Base-by-base conservation (phyloP, 768 basidiomycete genomes). In the Cantharellus cinnabarinus region DNA sequence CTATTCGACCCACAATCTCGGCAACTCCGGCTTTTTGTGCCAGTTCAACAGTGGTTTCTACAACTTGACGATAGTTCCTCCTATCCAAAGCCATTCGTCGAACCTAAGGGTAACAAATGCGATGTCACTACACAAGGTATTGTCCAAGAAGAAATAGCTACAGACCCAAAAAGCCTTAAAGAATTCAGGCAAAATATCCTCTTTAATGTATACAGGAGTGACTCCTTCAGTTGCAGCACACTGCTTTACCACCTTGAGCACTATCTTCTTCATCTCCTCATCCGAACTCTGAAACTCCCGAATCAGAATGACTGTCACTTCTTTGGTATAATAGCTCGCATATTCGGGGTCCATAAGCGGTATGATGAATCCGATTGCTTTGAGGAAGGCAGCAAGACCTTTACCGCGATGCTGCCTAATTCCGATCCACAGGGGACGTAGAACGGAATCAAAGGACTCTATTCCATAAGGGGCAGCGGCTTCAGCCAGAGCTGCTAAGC, bases 241-340 rank as follows among this genome's bases (percentile, higher is more conserved):
- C 70, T 98, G 95, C 71, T 98, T 95, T 65, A 98, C 93, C 59
- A 99, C 95, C 70, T 98, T 98, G 56, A 99, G 73, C 3, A 99
- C 95, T 64, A 98, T 98, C 77, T 98, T 95, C 79, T 98, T 94
- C 95, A 99, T 99, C 75, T 99, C 95, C 70, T 99, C 95, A 69
- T 99, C 95, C 4, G 94, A 94, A 3, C 93, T 95, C 70, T 94
- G 91, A 75, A 97, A 98, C 72, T 97, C 94, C 67, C 95, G 89
- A 63, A 94, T 94, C 59, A 94, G 84, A 68, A 94, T 93, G 63
- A 91, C 85, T 5, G 88, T 93, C 59, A 94, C 90, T 74, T 97
- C 94, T 71, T 94, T 94, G 54, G 93, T 97, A 70, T 99, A 99
- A 73, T 98, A 98, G 14, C 89, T 93, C 10, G 94, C 95, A 66